Percentiles rank a stretch among this genome's conserved stretches.
phyloP scores from a whole-genome alignment of 2,329 filamentous ascomycete species.

The Cytospora piceicola region DNA sequence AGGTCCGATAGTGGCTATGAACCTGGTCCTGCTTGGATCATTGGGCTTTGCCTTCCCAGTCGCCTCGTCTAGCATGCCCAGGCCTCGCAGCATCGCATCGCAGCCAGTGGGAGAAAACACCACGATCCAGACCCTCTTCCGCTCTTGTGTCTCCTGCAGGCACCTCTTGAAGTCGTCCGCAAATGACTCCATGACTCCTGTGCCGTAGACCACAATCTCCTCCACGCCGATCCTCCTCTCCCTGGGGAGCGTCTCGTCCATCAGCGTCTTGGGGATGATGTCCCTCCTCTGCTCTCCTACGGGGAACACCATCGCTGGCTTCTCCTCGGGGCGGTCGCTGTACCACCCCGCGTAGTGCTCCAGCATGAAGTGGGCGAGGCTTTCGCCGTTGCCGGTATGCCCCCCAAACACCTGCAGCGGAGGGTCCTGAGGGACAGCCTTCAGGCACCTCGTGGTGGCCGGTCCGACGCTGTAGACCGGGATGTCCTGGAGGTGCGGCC shows the following conservation, averaged over 20 bases:
- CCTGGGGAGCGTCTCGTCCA: conserved; percentile 55
- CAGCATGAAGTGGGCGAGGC: conserved; percentile 77
- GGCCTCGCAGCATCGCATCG: conserved; percentile 59
- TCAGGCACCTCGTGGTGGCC: conserved; percentile 76
- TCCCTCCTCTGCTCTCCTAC: conserved; percentile 90
- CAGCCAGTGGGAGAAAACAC: conserved; percentile 73
- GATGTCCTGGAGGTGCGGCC: conserved; percentile 61
- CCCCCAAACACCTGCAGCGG: conserved; percentile 71
- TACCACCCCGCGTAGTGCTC: conserved; percentile 70
- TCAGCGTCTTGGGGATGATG: conserved; percentile 82
- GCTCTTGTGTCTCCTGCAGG: conserved; percentile 50
- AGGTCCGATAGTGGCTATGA: conserved; percentile 87
- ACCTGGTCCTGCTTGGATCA: conserved; percentile 51
- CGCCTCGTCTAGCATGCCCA: conserved; percentile 55
- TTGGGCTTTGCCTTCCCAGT: conserved; percentile 45
- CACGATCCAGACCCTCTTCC: conserved; percentile 68
- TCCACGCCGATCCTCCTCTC: conserved; percentile 66
- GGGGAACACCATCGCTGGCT: conserved; percentile 76
- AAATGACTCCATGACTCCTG: conserved; percentile 80
- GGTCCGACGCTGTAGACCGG: conserved; percentile 79
- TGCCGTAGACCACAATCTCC: conserved; percentile 86
- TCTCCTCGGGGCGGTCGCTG: conserved; percentile 48
- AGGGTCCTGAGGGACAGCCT: conserved; percentile 54
- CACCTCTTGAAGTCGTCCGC: conserved; percentile 62
- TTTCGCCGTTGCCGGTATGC: conserved; percentile 83